Conservation (phyloP, 768 basidiomycete genomes). For the Termitomyces sp. region DNA sequence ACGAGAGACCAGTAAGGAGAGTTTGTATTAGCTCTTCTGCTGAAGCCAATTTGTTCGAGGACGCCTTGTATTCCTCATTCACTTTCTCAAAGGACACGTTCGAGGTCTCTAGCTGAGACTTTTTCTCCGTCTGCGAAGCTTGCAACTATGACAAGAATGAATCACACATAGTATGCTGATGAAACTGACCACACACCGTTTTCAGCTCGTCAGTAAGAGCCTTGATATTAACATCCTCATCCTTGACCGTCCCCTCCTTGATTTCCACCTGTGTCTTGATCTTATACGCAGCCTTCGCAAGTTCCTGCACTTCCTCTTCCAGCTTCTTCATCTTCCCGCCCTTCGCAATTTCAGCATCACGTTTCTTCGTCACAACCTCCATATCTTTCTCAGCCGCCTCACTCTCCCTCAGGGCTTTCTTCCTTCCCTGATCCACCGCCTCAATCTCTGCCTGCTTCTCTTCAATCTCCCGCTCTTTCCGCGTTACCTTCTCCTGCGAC, state of each 20-base stretch:
- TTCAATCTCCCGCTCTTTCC: constrained; percentile 56
- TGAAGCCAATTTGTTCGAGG: constrained; percentile 59
- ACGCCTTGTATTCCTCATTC: constrained; percentile 65
- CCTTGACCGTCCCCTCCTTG: constrained; percentile 66
- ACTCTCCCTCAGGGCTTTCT: constrained; percentile 50
- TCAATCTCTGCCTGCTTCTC: constrained; percentile 48
- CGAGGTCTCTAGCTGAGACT: constrained; percentile 52
- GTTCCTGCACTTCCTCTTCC: constrained; percentile 72
- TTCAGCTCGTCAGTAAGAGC: constrained; percentile 52
- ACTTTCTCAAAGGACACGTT: constrained; percentile 53
- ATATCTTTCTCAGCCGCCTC: constrained; percentile 67
- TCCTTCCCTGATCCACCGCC: constrained; percentile 41
- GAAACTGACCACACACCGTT: constrained; percentile 43
- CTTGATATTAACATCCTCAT: constrained; percentile 66
- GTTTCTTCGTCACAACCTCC: constrained; percentile 62
- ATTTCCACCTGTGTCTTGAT: constrained; percentile 84
- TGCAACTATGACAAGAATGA: constrained; percentile 43
- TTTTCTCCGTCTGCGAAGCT: constrained; percentile 55
- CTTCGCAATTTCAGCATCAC: constrained; percentile 87
- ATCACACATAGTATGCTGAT: not conserved
- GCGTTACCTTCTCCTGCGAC: constrained; percentile 44
- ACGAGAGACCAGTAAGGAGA: constrained; percentile 87
- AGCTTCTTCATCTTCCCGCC: constrained; percentile 89
- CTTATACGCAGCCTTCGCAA: constrained; percentile 81
- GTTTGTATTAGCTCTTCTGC: constrained; percentile 95